phyloP scores from a whole-genome alignment of 192 early-diverging fungal genomes.

The Phycomyces blakesleeanus region DNA sequence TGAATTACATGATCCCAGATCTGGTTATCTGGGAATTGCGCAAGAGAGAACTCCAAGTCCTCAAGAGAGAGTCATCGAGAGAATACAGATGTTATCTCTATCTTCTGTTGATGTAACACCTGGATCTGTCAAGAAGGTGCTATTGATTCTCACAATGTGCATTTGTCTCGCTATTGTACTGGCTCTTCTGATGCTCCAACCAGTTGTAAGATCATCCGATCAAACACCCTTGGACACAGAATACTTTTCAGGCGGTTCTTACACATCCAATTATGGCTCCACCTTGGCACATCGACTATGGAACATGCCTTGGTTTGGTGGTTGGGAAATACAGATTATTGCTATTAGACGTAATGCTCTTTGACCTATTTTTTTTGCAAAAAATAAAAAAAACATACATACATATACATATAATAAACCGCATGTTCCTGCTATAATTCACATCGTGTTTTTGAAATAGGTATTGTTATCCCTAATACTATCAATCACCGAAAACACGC shows the following conservation, averaged over 20 bases:
- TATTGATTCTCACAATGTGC: slow-evolving; percentile 9
- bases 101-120: neutral
- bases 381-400: no score
- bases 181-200: slow-evolving; percentile 12
- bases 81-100: neutral
- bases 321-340: slow-evolving; percentile 22
- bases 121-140: neutral
- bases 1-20: neutral
- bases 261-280: neutral
- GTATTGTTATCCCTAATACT: no score
- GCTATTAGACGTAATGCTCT: slow-evolving; percentile 12
- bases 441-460: no score
- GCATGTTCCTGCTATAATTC: no score
- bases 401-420: no score
- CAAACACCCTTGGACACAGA: neutral
- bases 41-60: slow-evolving; percentile 2
- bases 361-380: no score
- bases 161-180: slow-evolving; percentile 7
- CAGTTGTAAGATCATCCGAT: slow-evolving; percentile 3
- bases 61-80: neutral
- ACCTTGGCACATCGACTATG: neutral
- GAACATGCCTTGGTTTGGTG: slow-evolving; percentile 21
- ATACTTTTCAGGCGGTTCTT: neutral
- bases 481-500: no score
- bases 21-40: neutral